Conservation (phyloP, 805 yeast species). For the Candida ponderosae region DNA sequence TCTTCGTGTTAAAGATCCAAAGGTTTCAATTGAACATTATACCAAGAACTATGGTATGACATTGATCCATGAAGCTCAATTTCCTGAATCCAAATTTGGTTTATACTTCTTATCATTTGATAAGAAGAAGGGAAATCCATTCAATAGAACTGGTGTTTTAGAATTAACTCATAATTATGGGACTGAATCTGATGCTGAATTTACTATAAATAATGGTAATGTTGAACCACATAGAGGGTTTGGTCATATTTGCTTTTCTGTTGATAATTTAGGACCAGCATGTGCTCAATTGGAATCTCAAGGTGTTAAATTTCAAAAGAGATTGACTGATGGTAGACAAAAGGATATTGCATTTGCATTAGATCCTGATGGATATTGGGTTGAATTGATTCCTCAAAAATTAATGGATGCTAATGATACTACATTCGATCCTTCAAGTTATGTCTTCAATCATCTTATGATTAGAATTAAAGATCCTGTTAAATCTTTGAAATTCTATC, state of each 20-base stretch:
- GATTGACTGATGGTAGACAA: conserved; percentile 83
- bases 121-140: conserved; percentile 10
- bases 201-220: conserved; percentile 71
- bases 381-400: conserved; percentile 70
- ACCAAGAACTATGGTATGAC: conserved; percentile 67
- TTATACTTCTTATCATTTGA: conserved; percentile 56
- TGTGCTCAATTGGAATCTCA: conserved; percentile 50
- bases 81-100: conserved; percentile 50
- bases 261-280: conserved; percentile 61
- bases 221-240: conserved; percentile 81
- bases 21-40: conserved; percentile 66
- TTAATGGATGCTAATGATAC: conserved; percentile 28
- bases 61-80: conserved; percentile 41
- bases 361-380: conserved; percentile 97
- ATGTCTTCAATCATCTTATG: conserved; percentile 84
- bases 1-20: conserved; percentile 78
- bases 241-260: conserved; percentile 89
- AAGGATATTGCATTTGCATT: conserved; percentile 88
- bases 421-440: conserved; percentile 24
- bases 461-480: conserved; percentile 82
- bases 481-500: conserved; percentile 70
- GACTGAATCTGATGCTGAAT: conserved; percentile 48
- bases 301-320: conserved; percentile 77
- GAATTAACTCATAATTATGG: conserved; percentile 83
- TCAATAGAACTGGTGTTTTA: conserved; percentile 49